Base-by-base conservation (phyloP, 306 rosid species). In the Trichosanthes truncata region DNA sequence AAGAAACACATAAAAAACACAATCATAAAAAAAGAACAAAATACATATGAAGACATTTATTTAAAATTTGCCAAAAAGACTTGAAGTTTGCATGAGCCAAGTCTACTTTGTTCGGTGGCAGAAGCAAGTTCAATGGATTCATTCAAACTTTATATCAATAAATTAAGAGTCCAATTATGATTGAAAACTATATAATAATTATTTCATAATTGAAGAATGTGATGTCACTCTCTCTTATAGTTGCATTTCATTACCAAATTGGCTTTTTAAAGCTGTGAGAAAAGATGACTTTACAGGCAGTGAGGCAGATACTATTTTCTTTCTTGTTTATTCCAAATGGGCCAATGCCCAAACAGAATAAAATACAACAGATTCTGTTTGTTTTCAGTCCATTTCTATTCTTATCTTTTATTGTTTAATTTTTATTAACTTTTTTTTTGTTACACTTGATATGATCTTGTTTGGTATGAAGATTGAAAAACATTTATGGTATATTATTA, bases 51-150 rank as follows among this genome's bases (percentile, higher is more conserved):
- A 68, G 53, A 68, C 26, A 21, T 38, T 68, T n/a, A 38, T 68
- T 68, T 9, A 78, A 74, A 78, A 81, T 29, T 36, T 46, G 48
- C 78, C 21, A n/a, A 26, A 53, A 26, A 55, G 83, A 82, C 62
- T 81, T 79, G 60, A 79, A 78, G 81, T 78, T 55, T 65, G 82
- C 62, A 81, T 81, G 74, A 80, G 68, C 66, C 21, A 76, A 67
- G 78, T 18, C 67, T 52, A 74, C 77, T 56, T 71, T 49, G 65
- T 78, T 78, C 65, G 83, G 83, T 51, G 43, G 79, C 55, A 75
- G n/a, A 82, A 77, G 83, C 77, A 81, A 82, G 77, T 83, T 81
- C 83, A 59, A 76, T 75, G 82, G 83, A 88, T 83, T 89, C 88
- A 83, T 77, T 83, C 56, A 72, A 76, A 74, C 85, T 65, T 73